Conservation (phyloP, 495 filamentous ascomycete genomes). For the Xylaria telfairii region DNA sequence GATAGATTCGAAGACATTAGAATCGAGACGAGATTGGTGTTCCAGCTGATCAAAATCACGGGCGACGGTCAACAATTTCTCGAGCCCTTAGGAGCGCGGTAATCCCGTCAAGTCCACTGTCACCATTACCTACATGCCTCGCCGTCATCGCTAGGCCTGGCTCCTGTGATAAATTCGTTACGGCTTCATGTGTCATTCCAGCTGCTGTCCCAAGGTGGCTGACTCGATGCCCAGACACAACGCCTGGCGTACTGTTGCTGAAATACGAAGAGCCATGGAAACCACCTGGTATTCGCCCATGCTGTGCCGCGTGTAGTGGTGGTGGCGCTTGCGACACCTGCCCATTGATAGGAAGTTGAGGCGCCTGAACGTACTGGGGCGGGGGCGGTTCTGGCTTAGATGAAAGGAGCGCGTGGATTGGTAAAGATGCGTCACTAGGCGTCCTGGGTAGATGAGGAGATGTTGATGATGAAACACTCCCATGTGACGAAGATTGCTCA, state of each 20-base stretch:
- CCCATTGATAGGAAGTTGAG: not conserved
- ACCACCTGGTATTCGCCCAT: constrained; percentile 29
- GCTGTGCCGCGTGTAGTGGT: constrained; percentile 30
- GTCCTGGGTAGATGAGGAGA: constrained; percentile 45
- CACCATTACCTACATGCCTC: constrained; percentile 15
- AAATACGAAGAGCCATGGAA: not conserved
- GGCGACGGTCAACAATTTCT: constrained; percentile 58
- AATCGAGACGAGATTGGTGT: not conserved
- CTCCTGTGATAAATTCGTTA: not conserved
- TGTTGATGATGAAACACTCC: constrained; percentile 41
- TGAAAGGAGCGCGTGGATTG: constrained; percentile 53
- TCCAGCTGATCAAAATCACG: constrained; percentile 9
- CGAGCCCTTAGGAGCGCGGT: constrained; percentile 60
- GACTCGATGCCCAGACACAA: constrained; percentile 18
- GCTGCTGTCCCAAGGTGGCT: not conserved
- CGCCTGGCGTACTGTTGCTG: constrained; percentile 8
- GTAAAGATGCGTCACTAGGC: constrained; percentile 50
- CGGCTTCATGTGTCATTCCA: not conserved
- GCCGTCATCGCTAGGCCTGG: constrained; percentile 10
- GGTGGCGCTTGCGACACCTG: constrained; percentile 28
- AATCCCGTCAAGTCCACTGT: constrained; percentile 52
- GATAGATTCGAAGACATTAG: not conserved
- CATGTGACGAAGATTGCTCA: constrained; percentile 47
- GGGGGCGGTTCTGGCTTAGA: constrained; percentile 41
- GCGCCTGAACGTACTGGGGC: constrained; percentile 2